A percentile compares a stretch with the other conserved stretches of the same genome.
phyloP scores from a whole-genome alignment of 2,329 filamentous ascomycete genomes.

The Lizonia empirigonia region DNA sequence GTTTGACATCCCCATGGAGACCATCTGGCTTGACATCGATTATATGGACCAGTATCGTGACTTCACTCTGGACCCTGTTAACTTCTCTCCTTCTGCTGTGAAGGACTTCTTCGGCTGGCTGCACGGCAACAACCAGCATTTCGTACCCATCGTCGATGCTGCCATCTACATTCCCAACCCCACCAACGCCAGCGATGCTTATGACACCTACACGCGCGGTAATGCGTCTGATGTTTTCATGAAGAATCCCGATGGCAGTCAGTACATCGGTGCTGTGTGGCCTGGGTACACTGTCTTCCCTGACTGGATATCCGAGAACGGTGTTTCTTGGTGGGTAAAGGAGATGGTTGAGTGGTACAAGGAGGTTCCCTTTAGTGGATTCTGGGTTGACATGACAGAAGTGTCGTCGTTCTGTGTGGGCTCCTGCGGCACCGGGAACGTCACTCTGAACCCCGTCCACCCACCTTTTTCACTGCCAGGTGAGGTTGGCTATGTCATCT shows the following conservation, averaged over 20 bases:
- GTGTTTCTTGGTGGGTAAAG: constrained; percentile 65
- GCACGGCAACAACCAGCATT: constrained; percentile 62
- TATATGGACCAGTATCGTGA: constrained; percentile 57
- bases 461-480: constrained; percentile 69
- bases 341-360: constrained; percentile 59
- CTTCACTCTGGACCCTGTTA: constrained; percentile 61
- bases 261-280: constrained; percentile 63
- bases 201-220: constrained; percentile 58
- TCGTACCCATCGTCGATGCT: constrained; percentile 65
- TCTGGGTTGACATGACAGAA: constrained; percentile 68
- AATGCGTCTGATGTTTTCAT: constrained; percentile 57
- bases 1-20: constrained; percentile 61
- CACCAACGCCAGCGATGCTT: constrained; percentile 66
- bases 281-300: constrained; percentile 66
- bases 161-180: constrained; percentile 76
- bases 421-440: constrained; percentile 69
- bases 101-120: constrained; percentile 59
- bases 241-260: constrained; percentile 60
- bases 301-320: constrained; percentile 65
- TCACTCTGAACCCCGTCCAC: constrained; percentile 71
- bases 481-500: constrained; percentile 64
- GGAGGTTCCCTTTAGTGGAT: constrained; percentile 59
- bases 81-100: constrained; percentile 58
- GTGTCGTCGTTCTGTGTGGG: constrained; percentile 71
- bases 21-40: constrained; percentile 55